Evolutionary conservation across 2,329 filamentous ascomycete genomes (phyloP), one percentile per base, ranked within the genome.

Genomic region (Lasiodiplodia sp.): DNA sequence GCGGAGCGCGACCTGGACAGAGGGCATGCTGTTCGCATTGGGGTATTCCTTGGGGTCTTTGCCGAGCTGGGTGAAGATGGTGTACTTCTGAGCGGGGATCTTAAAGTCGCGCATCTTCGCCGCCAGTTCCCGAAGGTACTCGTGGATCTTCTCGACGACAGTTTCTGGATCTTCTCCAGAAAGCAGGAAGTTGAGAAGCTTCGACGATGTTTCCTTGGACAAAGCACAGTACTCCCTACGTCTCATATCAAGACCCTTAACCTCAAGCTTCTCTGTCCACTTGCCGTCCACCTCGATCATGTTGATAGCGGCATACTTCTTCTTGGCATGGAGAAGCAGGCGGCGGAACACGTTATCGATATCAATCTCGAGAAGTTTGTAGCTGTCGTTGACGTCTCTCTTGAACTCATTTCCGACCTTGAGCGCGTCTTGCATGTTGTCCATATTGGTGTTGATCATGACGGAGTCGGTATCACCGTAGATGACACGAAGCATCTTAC

Each of bases 391-490:
- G 81, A 99, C 96, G 28, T 93, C 89, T 74, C 89, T 91, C 82
- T 97, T 98, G 86, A 99, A 98, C 71, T 98, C 93, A 55, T 93
- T 90, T 68, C 96, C 96, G 64, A 99, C 92, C 77, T 92, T 94
- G 74, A 97, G 84, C 1, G 96, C 96, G 75, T 97, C 94, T 38
- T 92, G 89, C 37, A 98, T 92, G 72, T 92, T 97, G 80, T 97
- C 93, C 67, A 96, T 94, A 76, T 98, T 98, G 71, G 96, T 97
- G 77, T 99, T 99, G 84, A 99, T 98, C 96, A 99, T 99, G 82
- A 99, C 96, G 10, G 96, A 99, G 81, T 99, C 96, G 14, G 96
- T 99, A 81, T 99, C 96, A 83, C 96, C 96, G 75, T 99, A 99
- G 71, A 99, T 98, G 78, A 99, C 96, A 76, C 96, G 92, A 37